These are phyloP conservation scores for Phycomyces blakesleeanus DNA, from an alignment of 192 early-diverging fungal genomes.

Conservation along the genomic window DNA sequence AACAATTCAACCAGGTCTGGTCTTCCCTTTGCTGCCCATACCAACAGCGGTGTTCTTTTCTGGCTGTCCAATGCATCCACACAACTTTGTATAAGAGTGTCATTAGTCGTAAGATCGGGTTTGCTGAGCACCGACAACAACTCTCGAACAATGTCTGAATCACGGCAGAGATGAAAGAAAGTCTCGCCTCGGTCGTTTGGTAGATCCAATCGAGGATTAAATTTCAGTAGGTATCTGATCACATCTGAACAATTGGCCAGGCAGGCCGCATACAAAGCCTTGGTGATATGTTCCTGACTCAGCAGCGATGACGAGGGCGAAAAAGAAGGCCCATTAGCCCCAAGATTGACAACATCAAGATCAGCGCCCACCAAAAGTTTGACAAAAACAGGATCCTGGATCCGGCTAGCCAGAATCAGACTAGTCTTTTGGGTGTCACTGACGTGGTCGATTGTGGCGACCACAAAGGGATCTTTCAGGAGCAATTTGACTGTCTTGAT, in stretches of 20 bases:
- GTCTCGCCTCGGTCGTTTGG: slow-evolving; percentile 27
- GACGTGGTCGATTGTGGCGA: slow-evolving; percentile 18
- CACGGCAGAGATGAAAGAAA: slow-evolving; percentile 36
- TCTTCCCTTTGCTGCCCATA: slow-evolving; percentile 35
- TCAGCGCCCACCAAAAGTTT: slow-evolving; percentile 23
- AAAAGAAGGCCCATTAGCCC: too few species aligned
- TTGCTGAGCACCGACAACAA: too few species aligned
- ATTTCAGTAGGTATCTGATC: too few species aligned
- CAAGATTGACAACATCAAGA: too few species aligned
- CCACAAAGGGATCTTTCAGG: slow-evolving; percentile 18
- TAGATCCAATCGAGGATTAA: too few species aligned
- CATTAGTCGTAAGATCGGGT: too few species aligned
- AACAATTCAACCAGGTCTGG: slow-evolving; percentile 25
- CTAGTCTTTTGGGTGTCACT: slow-evolving; percentile 41
- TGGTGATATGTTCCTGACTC: too few species aligned
- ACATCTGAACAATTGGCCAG: too few species aligned
- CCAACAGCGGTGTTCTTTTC: slow-evolving; percentile 33
- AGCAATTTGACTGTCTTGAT: slow-evolving; percentile 27
- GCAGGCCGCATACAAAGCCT: too few species aligned
- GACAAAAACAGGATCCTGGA: not conserved
- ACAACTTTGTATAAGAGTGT: too few species aligned
- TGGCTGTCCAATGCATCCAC: slow-evolving; percentile 28
- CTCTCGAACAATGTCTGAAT: slow-evolving; percentile 16
- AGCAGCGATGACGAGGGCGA: too few species aligned
- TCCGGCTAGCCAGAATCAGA: slow-evolving; percentile 14